Conservation (phyloP, 257 asterid species). For the Gynochthodes officinalis region DNA sequence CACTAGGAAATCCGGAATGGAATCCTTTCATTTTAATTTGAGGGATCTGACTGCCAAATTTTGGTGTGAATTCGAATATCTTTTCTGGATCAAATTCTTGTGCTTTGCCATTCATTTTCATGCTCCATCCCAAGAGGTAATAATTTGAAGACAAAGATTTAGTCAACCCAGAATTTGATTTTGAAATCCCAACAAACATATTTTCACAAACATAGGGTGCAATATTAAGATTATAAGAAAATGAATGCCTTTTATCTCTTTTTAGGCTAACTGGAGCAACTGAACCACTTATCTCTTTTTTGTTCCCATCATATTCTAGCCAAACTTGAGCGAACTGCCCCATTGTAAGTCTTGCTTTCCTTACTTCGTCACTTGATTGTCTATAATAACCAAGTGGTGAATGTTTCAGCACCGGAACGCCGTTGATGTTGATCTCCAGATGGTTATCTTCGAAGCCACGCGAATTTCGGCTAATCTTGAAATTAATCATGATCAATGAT, state of each 20-base stretch:
- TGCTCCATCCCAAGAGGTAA: background rate
- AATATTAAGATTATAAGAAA: constrained; percentile 4
- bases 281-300: constrained; percentile 4
- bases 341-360: background rate
- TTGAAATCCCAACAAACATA: constrained; percentile 8
- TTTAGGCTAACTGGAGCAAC: background rate
- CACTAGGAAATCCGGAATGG: background rate
- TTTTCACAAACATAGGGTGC: background rate
- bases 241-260: background rate
- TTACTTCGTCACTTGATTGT: background rate
- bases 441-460: background rate
- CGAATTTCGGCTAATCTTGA: background rate
- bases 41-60: background rate
- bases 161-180: background rate
- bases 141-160: background rate
- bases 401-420: background rate
- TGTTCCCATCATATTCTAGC: background rate
- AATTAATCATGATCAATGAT: background rate
- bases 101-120: constrained; percentile 8
- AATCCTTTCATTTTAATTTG: background rate
- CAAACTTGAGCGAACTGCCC: constrained; percentile 4
- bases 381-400: background rate
- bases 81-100: background rate
- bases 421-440: constrained; percentile 6
- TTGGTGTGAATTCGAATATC: background rate